Evolutionary conservation across 306 rosid species (phyloP), one percentile per base, ranked within the genome.

Genomic region (Cucurbita pepo): DNA sequence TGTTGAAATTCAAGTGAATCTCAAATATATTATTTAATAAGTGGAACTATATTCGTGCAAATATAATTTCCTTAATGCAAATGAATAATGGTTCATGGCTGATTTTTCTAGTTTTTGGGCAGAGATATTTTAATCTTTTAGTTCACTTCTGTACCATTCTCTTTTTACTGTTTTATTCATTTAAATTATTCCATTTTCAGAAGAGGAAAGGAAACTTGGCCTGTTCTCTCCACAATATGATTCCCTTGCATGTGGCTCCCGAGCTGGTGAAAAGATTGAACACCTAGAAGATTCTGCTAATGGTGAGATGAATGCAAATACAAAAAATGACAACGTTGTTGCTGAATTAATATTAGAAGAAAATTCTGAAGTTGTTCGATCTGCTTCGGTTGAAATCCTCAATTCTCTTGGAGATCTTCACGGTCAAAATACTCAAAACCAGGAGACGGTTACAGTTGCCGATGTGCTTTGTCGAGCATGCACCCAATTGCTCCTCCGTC

Each of bases 381-480:
- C 79, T 77, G 75, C 9, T 54, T 5, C 77, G 25, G 66, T 70
- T 22, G 56, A 80, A 75, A 82, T 58, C 56, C 57, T 74, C 69
- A 58, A 52, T 71, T 47, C 67, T 56, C 81, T 73, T 69, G 78
- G 40, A 75, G 71, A 80, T 71, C 45, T 10, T 63, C 11, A 11
- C 3, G 8, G 44, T 18, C 72, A 71, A 73, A 71, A 71, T 54
- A n/a, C 40, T 34, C 71, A 72, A 56, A 78, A 78, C 54, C 64
- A 55, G 54, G 47, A 79, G 61, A 75, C 50, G 76, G 56, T 88
- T 75, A 81, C 88, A 58, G 84, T 85, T 76, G 82, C 78, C 52
- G 95, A 92, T 79, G 86, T 85, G 78, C 73, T 71, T 69, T 92
- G 96, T 82, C 77, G 57, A 38, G 80, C 77, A 53, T 92, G 97